Percentiles rank a stretch among this genome's conserved stretches.
Conservation (phyloP, 768 basidiomycete species). For the Mycena albidolilacea region DNA sequence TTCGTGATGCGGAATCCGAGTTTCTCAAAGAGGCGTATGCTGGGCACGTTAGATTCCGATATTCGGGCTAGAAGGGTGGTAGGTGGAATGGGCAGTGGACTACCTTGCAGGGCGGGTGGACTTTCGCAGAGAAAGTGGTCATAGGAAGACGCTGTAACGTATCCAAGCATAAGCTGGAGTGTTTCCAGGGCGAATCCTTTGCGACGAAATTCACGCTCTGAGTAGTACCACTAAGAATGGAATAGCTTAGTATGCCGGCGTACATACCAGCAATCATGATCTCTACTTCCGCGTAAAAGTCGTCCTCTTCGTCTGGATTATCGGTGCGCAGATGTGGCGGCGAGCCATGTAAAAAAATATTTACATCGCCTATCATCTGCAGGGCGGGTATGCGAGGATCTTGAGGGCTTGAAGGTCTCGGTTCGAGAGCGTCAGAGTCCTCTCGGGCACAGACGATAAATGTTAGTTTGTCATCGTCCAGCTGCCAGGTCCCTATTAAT, state of each 20-base stretch:
- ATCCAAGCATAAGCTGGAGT: constrained; percentile 76
- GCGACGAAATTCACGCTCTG: constrained; percentile 79
- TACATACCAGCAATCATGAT: constrained; percentile 91
- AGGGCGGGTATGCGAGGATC: constrained; percentile 53
- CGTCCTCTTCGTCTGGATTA: constrained; percentile 49
- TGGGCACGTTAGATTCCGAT: constrained; percentile 75
- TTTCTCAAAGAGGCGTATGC: constrained; percentile 79
- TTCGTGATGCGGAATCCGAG: constrained; percentile 84
- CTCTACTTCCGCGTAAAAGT: constrained; percentile 85
- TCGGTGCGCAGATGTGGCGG: constrained; percentile 19
- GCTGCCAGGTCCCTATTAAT: constrained; percentile 82
- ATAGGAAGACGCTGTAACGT: constrained; percentile 66
- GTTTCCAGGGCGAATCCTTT: constrained; percentile 77
- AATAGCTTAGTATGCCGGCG: background rate
- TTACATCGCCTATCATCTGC: constrained; percentile 94
- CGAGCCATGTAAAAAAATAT: constrained; percentile 83
- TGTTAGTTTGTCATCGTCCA: constrained; percentile 91
- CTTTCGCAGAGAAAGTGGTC: constrained; percentile 41
- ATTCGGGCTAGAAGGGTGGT: constrained; percentile 78
- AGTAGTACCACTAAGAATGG: background rate
- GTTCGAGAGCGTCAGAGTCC: constrained; percentile 36
- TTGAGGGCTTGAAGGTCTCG: constrained; percentile 39
- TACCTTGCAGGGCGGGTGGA: constrained; percentile 16
- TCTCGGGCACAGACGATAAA: constrained; percentile 85
- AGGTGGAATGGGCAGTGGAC: constrained; percentile 60